Conservation (phyloP, 495 filamentous ascomycete genomes). For the Lasiosphaeria ovina region DNA sequence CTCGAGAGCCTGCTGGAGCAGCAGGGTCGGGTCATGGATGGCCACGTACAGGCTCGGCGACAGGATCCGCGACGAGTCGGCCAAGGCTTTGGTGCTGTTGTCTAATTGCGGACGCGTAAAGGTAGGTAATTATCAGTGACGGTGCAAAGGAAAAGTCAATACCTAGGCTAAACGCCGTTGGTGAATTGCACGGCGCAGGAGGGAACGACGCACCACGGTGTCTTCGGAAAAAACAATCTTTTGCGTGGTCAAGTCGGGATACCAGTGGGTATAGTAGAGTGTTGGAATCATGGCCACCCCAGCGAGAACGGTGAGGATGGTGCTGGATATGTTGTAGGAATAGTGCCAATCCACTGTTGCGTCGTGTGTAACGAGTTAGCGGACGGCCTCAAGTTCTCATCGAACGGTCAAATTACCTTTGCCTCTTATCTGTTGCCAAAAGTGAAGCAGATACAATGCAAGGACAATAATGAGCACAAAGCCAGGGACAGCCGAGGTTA, state of each 20-base stretch:
- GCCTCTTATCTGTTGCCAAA: no score
- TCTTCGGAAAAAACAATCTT: conserved; percentile 8
- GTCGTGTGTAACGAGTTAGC: background rate
- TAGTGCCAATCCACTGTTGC: background rate
- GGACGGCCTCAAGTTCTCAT: background rate
- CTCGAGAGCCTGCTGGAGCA: conserved; percentile 11
- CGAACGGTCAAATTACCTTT: no score
- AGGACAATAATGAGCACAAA: background rate
- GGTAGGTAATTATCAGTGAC: background rate
- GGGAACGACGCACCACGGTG: conserved; percentile 10
- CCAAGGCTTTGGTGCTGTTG: conserved; percentile 11
- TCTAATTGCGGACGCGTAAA: conserved; percentile 4
- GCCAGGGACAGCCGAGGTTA: background rate
- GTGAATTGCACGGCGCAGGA: background rate
- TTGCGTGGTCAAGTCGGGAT: background rate
- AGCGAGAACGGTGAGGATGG: conserved; percentile 10
- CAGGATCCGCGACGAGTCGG: conserved; percentile 12
- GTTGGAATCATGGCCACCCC: background rate
- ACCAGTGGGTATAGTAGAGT: conserved; percentile 10
- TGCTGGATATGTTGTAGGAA: conserved; percentile 8
- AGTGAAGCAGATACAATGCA: no score
- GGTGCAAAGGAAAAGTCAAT: background rate
- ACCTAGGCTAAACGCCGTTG: no score
- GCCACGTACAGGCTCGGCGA: conserved; percentile 21
- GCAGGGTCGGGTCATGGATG: conserved; percentile 20